These are phyloP conservation scores for Aphanomyces invadans DNA, from an alignment of 352 stramenopile genomes.

Conservation along the genomic window DNA sequence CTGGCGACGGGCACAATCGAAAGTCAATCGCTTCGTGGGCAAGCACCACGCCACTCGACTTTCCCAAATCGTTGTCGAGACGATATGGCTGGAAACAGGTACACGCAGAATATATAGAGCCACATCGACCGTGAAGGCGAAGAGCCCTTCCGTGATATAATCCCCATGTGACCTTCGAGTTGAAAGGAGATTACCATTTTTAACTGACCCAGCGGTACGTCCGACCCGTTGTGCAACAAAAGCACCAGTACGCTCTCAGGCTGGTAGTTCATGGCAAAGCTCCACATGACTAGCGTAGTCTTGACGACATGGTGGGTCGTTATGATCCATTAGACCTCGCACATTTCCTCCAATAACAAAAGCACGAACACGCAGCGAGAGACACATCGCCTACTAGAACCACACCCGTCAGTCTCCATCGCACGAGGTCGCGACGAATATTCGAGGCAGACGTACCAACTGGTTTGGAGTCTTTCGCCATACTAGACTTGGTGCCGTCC, in stretches of 20 bases:
- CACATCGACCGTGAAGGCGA: conserved; percentile 45
- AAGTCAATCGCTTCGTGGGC: too few species aligned
- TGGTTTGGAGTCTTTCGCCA: conserved; percentile 5
- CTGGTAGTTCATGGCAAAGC: conserved; percentile 67
- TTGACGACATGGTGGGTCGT: conserved; percentile 85
- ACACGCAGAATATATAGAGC: conserved; percentile 85
- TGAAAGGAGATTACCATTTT: conserved; percentile 89
- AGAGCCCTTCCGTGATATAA: conserved; percentile 72
- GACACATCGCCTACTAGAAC: conserved; percentile 67
- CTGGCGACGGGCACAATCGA: too few species aligned
- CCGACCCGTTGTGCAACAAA: conserved; percentile 77
- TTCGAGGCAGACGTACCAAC: too few species aligned
- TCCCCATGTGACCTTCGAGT: conserved; percentile 52
- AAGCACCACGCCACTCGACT: conserved; percentile 67
- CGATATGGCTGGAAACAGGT: conserved; percentile 70
- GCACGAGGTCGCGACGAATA: too few species aligned
- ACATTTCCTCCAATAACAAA: conserved; percentile 82
- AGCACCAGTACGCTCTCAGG: conserved; percentile 78
- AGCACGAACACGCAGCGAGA: conserved; percentile 84
- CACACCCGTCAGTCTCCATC: background rate
- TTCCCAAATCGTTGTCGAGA: conserved; percentile 69
- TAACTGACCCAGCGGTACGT: conserved; percentile 78
- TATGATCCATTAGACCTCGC: conserved; percentile 85
- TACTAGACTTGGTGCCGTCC: conserved; percentile 70
- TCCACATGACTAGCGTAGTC: conserved; percentile 80